Evolutionary conservation across 1,284 basidiomycete genomes (phyloP), one percentile per base, ranked within the genome.

Genomic region (Crepidotus sp.): DNA sequence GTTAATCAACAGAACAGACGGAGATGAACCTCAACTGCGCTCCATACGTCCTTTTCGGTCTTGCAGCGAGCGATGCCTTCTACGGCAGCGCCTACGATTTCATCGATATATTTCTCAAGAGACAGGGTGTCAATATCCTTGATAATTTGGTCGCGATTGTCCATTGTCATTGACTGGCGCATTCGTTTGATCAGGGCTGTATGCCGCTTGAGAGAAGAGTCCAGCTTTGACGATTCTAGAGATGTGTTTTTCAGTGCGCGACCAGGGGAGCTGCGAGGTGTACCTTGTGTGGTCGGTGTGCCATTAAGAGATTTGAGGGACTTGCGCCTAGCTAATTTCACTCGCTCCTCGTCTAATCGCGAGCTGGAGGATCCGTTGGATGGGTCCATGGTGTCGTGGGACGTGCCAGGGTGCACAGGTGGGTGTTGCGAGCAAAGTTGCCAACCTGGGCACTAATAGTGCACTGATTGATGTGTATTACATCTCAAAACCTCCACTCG

Each of bases 51-150:
- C 55, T 84, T 85, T 55, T 91, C 88, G 0, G 76, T 88, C 70
- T 84, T 93, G 62, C 92, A 94, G 51, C 83, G 78, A 8, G 66
- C 63, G 30, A 95, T 72, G 1, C 96, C 95, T 59, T 99, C 96
- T 0, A 89, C 68, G 0, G 84, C 71, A 1, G 92, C 93, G 9
- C 82, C 80, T 1, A 88, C 84, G 50, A 98, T 83, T 66, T 99
- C 96, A 56, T 97, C 94, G 41, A 95, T 73, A 61, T 99, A 98
- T 64, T 97, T 98, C 65, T 92, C 91, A 37, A 99, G 71, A 3
- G 90, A 84, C 36, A 99, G 74, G 0, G 81, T 74, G 49, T 89
- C 82, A 51, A 96, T 80, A 58, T 99, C 96, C 64, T 94, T 95
- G 57, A 94, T 67, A 48, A 96, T 78, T 55, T 86, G 81, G 53